These are phyloP conservation scores for Aureobasidium sp. DNA, from an alignment of 2,329 filamentous ascomycete species.

Conservation along the genomic window DNA sequence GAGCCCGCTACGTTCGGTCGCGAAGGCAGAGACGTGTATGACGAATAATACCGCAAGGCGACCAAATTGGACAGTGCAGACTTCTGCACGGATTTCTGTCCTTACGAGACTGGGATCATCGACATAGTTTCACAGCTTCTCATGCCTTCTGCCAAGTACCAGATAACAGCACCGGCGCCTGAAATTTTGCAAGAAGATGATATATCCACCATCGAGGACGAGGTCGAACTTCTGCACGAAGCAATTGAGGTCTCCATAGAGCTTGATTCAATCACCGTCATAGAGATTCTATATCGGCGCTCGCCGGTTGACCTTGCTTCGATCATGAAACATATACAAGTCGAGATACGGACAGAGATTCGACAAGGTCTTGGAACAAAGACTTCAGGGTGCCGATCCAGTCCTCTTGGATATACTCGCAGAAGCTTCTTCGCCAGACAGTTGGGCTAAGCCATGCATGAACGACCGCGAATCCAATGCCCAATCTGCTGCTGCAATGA, in stretches of 20 bases:
- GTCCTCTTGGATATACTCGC: neutral
- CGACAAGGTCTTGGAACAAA: neutral
- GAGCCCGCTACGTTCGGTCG: constrained; percentile 44
- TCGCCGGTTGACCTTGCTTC: neutral
- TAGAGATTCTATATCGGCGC: neutral
- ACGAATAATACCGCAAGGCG: constrained; percentile 47
- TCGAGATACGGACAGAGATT: neutral
- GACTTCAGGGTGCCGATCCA: neutral
- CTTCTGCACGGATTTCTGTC: constrained; percentile 46
- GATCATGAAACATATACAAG: neutral
- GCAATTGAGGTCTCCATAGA: neutral
- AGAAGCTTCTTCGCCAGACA: neutral
- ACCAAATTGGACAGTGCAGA: constrained; percentile 39
- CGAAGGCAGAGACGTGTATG: constrained; percentile 39
- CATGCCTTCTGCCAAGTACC: constrained; percentile 24
- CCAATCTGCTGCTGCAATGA: neutral
- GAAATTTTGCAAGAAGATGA: neutral
- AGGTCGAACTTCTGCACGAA: neutral
- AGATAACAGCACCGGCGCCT: neutral
- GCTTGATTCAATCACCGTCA: neutral
- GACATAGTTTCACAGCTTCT: constrained; percentile 42
- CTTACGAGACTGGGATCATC: constrained; percentile 46
- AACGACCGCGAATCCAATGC: neutral
- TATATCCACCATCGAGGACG: neutral
- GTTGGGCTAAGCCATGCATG: neutral